Percentiles rank a stretch among this genome's conserved stretches.
Evolutionary conservation across 192 early-diverging fungal genomes (phyloP).

Genomic region (Physocladia obscura): DNA sequence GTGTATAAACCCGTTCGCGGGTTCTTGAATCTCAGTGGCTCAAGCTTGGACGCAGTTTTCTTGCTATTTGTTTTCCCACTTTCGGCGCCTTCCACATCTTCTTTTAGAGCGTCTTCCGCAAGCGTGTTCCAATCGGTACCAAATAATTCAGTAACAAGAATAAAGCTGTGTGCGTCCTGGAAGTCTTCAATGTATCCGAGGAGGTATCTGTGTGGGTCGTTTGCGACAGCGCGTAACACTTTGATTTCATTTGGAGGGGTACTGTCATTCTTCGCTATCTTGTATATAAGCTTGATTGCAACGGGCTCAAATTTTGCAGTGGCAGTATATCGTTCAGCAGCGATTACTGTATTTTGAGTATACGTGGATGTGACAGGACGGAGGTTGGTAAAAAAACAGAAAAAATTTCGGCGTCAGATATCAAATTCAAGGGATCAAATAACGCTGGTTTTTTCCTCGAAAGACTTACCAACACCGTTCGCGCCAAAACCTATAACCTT

Average conservation of each 20-base stretch:
- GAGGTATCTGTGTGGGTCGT: conserved; percentile 1
- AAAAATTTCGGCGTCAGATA: no score
- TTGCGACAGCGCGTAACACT: conserved; percentile 3
- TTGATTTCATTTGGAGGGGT: conserved; percentile 9
- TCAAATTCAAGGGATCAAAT: no score
- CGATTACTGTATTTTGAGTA: conserved; percentile 6
- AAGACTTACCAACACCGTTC: conserved; percentile 13
- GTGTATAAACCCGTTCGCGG: neutral
- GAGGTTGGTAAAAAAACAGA: no score
- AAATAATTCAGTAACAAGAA: conserved; percentile 8
- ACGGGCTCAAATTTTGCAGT: neutral
- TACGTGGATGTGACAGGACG: no score
- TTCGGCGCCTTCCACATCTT: neutral
- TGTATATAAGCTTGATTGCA: conserved; percentile 16
- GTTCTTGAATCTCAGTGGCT: neutral
- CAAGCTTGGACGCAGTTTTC: no score
- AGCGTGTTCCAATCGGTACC: conserved; percentile 1
- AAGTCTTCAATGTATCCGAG: conserved; percentile 11
- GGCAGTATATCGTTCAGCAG: neutral
- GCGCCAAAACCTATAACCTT: conserved; percentile 15
- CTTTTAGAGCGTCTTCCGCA: neutral
- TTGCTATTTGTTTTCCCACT: no score
- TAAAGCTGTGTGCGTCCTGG: neutral
- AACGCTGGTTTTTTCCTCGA: no score
- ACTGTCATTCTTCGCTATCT: neutral